Conservation (phyloP, 192 early-diverging fungal genomes). For the Umbelopsis sp. region DNA sequence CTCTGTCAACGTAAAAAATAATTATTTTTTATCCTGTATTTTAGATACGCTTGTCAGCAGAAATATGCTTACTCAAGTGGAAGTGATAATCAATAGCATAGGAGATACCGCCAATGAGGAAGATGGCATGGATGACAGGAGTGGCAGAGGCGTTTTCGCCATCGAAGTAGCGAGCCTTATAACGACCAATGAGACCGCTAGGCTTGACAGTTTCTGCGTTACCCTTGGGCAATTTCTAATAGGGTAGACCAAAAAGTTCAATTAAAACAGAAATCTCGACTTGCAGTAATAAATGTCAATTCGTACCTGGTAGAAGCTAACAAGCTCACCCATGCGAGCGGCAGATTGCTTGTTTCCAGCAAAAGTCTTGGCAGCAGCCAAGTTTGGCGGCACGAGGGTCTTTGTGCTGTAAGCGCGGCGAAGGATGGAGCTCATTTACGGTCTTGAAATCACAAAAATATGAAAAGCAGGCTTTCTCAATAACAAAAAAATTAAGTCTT, state of each 20-base stretch:
- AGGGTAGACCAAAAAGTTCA: neutral
- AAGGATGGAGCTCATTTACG: conserved; percentile 32
- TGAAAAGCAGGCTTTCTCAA: too few relatives aligned
- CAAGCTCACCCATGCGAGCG: conserved; percentile 61
- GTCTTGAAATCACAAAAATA: too few relatives aligned
- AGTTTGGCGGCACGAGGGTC: conserved; percentile 71
- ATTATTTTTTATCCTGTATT: neutral
- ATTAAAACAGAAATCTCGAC: neutral
- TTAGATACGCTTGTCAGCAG: too few relatives aligned
- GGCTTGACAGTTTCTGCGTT: conserved; percentile 50
- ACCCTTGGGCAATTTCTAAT: conserved; percentile 69
- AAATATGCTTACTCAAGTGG: conserved; percentile 67
- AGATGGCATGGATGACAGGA: conserved; percentile 68
- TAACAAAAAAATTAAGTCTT: too few relatives aligned
- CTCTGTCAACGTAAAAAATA: conserved; percentile 38
- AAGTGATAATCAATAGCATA: conserved; percentile 78
- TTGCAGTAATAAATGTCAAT: neutral
- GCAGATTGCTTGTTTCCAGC: conserved; percentile 52
- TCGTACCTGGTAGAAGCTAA: conserved; percentile 66
- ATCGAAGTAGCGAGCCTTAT: conserved; percentile 73
- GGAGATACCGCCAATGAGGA: conserved; percentile 51
- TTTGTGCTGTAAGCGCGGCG: conserved; percentile 47
- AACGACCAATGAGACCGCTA: conserved; percentile 56
- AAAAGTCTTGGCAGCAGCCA: conserved; percentile 66
- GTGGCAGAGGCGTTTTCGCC: conserved; percentile 70